These are phyloP conservation scores for Grosmannia clavigera DNA, from an alignment of 2,329 filamentous ascomycete species.

Conservation along the genomic window DNA sequence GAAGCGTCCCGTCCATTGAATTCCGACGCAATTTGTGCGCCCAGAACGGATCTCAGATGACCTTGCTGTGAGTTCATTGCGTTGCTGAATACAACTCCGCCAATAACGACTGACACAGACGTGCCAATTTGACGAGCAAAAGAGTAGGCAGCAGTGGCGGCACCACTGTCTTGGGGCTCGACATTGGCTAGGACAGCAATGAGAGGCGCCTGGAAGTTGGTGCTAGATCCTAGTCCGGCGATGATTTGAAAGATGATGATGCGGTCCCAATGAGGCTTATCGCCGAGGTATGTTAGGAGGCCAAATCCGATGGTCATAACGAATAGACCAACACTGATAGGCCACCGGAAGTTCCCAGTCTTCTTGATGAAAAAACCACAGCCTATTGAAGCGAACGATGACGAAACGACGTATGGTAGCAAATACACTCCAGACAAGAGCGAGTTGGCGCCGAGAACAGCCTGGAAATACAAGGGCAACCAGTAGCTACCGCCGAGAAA, in stretches of 20 bases:
- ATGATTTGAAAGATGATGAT: constrained; percentile 41
- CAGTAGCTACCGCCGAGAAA: constrained; percentile 62
- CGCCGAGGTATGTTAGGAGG: constrained; percentile 35
- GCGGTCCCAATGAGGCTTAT: constrained; percentile 21
- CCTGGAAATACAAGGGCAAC: constrained; percentile 74
- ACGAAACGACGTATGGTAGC: constrained; percentile 16
- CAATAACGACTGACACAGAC: not conserved
- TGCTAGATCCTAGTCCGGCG: constrained; percentile 40
- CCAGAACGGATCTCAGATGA: not conserved
- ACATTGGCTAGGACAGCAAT: constrained; percentile 48
- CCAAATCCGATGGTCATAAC: constrained; percentile 44
- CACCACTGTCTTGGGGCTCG: constrained; percentile 40
- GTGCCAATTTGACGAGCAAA: constrained; percentile 36
- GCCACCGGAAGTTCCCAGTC: constrained; percentile 30
- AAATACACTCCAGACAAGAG: constrained; percentile 52
- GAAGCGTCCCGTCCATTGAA: not conserved
- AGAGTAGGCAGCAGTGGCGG: constrained; percentile 42
- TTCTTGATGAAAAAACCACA: constrained; percentile 17
- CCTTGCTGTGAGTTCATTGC: not conserved
- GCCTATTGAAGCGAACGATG: constrained; percentile 24
- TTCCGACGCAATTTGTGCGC: not conserved
- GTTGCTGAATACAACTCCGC: not conserved
- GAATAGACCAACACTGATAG: constrained; percentile 35
- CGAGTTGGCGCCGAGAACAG: constrained; percentile 53
- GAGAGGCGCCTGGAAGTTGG: constrained; percentile 45